Evolutionary conservation across 2,329 filamentous ascomycete genomes (phyloP).

Genomic region (Lasiodiplodia sp.): DNA sequence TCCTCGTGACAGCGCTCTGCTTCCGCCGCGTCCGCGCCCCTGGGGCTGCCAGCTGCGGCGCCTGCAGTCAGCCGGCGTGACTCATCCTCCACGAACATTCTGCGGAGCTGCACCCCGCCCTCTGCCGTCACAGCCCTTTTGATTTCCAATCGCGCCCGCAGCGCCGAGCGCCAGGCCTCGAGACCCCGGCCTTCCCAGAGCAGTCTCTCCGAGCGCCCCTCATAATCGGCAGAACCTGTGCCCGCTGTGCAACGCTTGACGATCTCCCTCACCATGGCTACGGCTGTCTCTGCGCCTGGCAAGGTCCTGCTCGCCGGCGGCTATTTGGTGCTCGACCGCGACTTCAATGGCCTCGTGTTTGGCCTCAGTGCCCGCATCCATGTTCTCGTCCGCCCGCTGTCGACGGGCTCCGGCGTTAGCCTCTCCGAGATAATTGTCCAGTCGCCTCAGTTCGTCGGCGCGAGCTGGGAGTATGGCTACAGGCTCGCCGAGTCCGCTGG

Average conservation of each 20-base stretch:
- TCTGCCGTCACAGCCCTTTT: slow-evolving; percentile 19
- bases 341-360: slow-evolving; percentile 77
- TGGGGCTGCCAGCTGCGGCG: slow-evolving; percentile 12
- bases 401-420: slow-evolving; percentile 66
- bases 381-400: slow-evolving; percentile 63
- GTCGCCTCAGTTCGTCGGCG: slow-evolving; percentile 89
- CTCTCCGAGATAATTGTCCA: slow-evolving; percentile 79
- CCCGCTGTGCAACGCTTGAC: slow-evolving; percentile 86
- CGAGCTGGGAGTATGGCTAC: slow-evolving; percentile 88
- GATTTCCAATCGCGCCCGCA: slow-evolving; percentile 19
- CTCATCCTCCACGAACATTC: slow-evolving; percentile 28
- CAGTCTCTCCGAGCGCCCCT: slow-evolving; percentile 21
- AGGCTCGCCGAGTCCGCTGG: slow-evolving; percentile 72
- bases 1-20: slow-evolving; percentile 19
- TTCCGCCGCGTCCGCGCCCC: slow-evolving; percentile 24
- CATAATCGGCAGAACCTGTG: slow-evolving; percentile 19
- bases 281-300: slow-evolving; percentile 82
- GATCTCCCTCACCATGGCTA: slow-evolving; percentile 40
- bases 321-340: slow-evolving; percentile 90
- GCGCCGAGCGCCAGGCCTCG: slow-evolving; percentile 11
- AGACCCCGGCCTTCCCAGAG: slow-evolving; percentile 16
- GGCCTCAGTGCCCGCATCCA: slow-evolving; percentile 71
- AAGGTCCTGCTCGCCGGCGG: slow-evolving; percentile 96
- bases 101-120: slow-evolving; percentile 27
- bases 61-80: slow-evolving; percentile 20